Evolutionary conservation across 1,284 basidiomycete species (phyloP), one percentile per base, ranked within the genome.

Genomic region (Agroathelia rolfsii): DNA sequence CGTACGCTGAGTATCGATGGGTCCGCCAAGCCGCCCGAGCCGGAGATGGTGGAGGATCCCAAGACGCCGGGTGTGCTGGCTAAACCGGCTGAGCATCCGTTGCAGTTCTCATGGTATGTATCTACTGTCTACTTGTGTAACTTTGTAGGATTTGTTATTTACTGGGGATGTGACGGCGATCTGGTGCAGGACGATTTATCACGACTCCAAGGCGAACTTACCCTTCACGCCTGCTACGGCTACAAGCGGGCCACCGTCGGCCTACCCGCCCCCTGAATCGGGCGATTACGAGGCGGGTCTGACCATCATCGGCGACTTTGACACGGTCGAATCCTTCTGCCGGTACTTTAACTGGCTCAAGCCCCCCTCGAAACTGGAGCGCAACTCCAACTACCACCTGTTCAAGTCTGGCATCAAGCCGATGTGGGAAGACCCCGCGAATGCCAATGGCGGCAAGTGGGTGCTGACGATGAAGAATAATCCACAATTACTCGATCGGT

Each of bases 391-490:
- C 59, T 94, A 94, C 51, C 92, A 95, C 52, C 64, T 95, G 36
- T 96, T 96, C 75, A 95, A 95, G 58, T 67, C 75, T 17, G 82
- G 82, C 21, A 85, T 85, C 60, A 89, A 87, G 51, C 84, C 89
- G 24, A 93, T 94, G 86, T 95, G 92, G 90, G 92, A 95, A 59
- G 92, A 95, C 52, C 75, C 76, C 15, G 84, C 88, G 29, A 96
- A 96, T 53, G 81, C 83, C 6, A 69, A 79, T 30, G 90, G 90
- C 15, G 90, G 90, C 22, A 93, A 93, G 58, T 96, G 92, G 92
- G 85, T 89, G 12, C 58, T 95, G 33, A 89, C 90, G 43, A 85
- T 95, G 76, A 83, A 82, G 56, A 77, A 80, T 40, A 85, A 83
- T 46, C 76, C 82, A 4, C 60, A 61, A 21, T 53, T 93, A 41